A percentile compares a stretch with the other conserved stretches of the same genome.
Evolutionary conservation across 352 stramenopile genomes (phyloP).

Genomic region (Pythium sukuiense): DNA sequence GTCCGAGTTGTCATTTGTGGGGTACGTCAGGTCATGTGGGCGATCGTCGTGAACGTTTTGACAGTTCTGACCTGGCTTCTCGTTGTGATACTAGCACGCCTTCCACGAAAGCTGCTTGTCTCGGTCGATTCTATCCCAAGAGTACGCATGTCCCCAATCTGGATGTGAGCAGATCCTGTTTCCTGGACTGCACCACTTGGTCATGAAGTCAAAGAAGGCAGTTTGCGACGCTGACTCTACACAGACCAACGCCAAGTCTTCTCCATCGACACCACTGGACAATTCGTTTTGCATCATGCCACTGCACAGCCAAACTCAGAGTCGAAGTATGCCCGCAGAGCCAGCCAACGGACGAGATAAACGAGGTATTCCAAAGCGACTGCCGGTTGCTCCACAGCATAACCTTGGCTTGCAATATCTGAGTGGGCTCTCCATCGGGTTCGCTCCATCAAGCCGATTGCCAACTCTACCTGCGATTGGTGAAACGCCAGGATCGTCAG

Average conservation of each 20-base stretch:
- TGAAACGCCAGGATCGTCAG: background rate
- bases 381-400: background rate
- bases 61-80: no score
- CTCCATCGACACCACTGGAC: background rate
- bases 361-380: slow-evolving; percentile 4
- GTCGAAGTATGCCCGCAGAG: background rate
- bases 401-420: background rate
- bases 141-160: slow-evolving; percentile 54
- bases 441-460: background rate
- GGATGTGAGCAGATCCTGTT: slow-evolving; percentile 55
- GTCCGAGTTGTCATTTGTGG: slow-evolving; percentile 54
- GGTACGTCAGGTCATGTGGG: slow-evolving; percentile 31
- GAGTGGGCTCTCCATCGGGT: slow-evolving; percentile 9
- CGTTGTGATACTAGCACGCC: no score
- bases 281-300: slow-evolving; percentile 18
- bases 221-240: background rate
- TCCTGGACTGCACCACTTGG: slow-evolving; percentile 51
- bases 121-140: slow-evolving; percentile 63
- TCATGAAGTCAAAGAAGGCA: slow-evolving; percentile 6
- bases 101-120: slow-evolving; percentile 81
- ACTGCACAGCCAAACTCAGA: slow-evolving; percentile 2
- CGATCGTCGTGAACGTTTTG: no score
- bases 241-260: background rate
- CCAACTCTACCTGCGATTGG: background rate
- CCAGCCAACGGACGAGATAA: background rate